Conservation (phyloP, 2,329 filamentous ascomycete genomes). For the Aureobasidium subglaciale region DNA sequence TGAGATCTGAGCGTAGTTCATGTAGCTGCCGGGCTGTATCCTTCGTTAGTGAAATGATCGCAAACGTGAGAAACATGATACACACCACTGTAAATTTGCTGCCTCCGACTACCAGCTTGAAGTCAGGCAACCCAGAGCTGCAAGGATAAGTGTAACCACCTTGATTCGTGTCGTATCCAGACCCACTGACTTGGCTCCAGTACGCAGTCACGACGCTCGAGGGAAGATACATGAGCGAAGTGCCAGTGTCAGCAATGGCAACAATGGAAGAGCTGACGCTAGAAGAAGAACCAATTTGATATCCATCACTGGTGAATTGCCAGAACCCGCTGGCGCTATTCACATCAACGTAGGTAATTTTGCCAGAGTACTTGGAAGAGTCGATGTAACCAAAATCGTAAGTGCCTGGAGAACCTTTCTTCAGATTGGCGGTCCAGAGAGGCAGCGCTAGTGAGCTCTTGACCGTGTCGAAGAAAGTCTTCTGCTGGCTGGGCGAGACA, state of each 20-base stretch:
- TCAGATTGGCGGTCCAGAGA: conserved; percentile 53
- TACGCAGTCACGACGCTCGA: conserved; percentile 35
- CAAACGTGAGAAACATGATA: neutral
- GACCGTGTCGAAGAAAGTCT: conserved; percentile 56
- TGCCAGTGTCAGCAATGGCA: conserved; percentile 64
- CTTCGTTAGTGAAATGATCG: neutral
- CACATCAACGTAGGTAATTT: conserved; percentile 50
- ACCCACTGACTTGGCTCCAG: conserved; percentile 33
- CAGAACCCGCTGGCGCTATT: conserved; percentile 56
- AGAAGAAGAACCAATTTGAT: conserved; percentile 43
- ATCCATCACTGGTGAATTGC: conserved; percentile 52
- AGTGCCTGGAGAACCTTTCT: conserved; percentile 44
- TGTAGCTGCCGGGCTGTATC: conserved; percentile 24
- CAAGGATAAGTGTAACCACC: conserved; percentile 39
- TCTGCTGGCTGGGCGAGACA: conserved; percentile 43
- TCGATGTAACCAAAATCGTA: conserved; percentile 58
- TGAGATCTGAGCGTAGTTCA: conserved; percentile 46
- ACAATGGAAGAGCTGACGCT: conserved; percentile 37
- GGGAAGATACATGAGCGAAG: conserved; percentile 53
- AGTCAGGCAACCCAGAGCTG: conserved; percentile 30
- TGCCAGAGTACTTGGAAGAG: conserved; percentile 50
- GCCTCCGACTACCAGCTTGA: conserved; percentile 48
- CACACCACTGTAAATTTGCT: conserved; percentile 19
- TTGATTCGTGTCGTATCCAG: conserved; percentile 30
- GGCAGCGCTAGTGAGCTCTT: conserved; percentile 43